Conservation (phyloP, 2,329 filamentous ascomycete genomes). For the Fusarium gaditjirri region DNA sequence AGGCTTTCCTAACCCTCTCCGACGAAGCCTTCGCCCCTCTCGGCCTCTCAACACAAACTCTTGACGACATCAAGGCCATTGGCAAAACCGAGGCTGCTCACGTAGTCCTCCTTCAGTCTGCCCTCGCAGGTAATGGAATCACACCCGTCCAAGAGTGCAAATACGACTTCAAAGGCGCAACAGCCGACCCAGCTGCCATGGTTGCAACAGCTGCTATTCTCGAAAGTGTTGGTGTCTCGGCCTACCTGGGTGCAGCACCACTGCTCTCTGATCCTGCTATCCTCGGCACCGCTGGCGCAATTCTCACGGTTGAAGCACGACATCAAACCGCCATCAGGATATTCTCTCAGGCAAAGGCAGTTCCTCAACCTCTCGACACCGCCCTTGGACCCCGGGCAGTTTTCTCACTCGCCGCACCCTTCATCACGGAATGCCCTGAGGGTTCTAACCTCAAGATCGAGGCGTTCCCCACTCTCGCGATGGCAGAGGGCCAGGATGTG, state of each 20-base stretch:
- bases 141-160: conserved; percentile 75
- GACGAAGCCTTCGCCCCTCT: conserved; percentile 70
- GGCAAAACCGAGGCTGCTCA: conserved; percentile 68
- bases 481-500: conserved; percentile 58
- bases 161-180: conserved; percentile 80
- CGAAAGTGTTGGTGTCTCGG: conserved; percentile 79
- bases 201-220: conserved; percentile 75
- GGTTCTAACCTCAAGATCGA: conserved; percentile 69
- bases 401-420: conserved; percentile 78
- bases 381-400: conserved; percentile 74
- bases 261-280: conserved; percentile 69
- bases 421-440: conserved; percentile 76
- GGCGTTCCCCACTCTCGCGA: conserved; percentile 68
- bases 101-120: conserved; percentile 55
- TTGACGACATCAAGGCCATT: conserved; percentile 67
- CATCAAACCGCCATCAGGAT: conserved; percentile 79
- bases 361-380: conserved; percentile 76
- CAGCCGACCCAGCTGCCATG: conserved; percentile 74
- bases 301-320: conserved; percentile 77
- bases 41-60: conserved; percentile 45
- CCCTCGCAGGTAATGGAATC: conserved; percentile 65
- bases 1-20: conserved; percentile 75
- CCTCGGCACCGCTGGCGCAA: conserved; percentile 73
- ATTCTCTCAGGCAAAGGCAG: conserved; percentile 65
- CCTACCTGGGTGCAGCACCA: conserved; percentile 76